phyloP scores from a whole-genome alignment of 2,329 filamentous ascomycete genomes.

The Sclerotinia nivalis region DNA sequence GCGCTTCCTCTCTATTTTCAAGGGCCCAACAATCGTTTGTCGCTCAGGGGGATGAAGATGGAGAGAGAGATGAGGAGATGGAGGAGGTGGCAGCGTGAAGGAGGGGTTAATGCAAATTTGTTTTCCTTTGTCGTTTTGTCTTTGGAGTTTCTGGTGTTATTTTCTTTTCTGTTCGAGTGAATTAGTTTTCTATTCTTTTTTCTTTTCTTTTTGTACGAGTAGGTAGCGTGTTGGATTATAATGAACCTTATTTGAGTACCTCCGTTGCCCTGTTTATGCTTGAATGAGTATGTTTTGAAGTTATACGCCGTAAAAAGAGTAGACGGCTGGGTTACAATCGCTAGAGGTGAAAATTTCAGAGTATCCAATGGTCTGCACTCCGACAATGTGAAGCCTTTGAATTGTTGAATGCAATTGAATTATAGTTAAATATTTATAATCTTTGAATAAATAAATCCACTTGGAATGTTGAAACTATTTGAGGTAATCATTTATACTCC shows the following conservation, averaged over 20 bases:
- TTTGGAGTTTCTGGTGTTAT: neutral
- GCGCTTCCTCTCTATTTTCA: neutral
- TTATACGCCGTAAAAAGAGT: neutral
- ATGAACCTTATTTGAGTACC: neutral
- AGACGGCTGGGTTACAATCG: too few relatives aligned
- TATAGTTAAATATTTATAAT: too few relatives aligned
- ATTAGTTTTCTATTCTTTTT: neutral
- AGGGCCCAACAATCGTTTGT: neutral
- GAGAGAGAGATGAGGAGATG: neutral
- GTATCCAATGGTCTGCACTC: too few relatives aligned
- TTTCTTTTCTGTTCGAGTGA: neutral
- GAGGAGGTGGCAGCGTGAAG: too few relatives aligned
- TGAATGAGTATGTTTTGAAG: neutral
- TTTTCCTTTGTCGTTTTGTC: neutral
- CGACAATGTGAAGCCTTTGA: too few relatives aligned
- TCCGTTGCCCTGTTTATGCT: neutral
- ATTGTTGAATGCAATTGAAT: too few relatives aligned
- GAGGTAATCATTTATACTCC: too few relatives aligned
- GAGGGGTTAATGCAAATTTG: fast-evolving
- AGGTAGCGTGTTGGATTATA: neutral
- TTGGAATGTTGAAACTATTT: too few relatives aligned
- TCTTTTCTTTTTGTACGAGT: neutral
- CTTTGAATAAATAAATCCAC: too few relatives aligned
- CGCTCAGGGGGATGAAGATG: too few relatives aligned
- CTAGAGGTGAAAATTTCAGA: too few relatives aligned